Evolutionary conservation across 345 rosid genomes (phyloP).

Genomic region (Rhodamnia rubescens): DNA sequence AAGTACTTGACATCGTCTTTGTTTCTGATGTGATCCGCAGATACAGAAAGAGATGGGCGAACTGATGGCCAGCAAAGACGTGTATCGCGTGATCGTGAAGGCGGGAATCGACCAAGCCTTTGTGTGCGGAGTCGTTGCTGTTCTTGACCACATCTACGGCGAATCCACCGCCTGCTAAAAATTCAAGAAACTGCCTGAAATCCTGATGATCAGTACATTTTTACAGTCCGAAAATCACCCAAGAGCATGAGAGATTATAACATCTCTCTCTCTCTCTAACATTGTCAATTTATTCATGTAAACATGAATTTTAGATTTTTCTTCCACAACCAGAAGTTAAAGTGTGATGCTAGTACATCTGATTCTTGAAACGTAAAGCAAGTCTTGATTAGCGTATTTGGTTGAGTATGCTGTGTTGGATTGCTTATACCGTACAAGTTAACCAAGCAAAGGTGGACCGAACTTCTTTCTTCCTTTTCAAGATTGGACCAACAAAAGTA

Average conservation of each 20-base stretch:
- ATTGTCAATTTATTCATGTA: neutral
- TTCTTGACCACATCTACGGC: conserved; percentile 65
- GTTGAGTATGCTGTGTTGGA: neutral
- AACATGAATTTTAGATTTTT: neutral
- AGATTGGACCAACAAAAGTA: neutral
- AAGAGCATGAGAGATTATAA: neutral
- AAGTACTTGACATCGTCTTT: neutral
- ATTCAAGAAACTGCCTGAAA: neutral
- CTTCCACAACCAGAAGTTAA: neutral
- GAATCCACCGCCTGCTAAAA: conserved; percentile 61
- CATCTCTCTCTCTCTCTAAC: neutral
- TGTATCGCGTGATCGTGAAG: conserved; percentile 45
- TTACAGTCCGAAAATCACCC: neutral
- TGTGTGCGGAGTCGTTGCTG: conserved; percentile 55
- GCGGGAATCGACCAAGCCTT: conserved; percentile 63
- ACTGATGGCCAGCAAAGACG: conserved; percentile 43
- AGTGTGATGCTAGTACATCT: neutral
- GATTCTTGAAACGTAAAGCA: neutral
- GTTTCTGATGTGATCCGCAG: neutral
- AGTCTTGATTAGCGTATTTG: neutral
- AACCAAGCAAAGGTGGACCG: neutral
- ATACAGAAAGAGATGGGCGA: conserved; percentile 31
- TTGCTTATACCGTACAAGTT: neutral
- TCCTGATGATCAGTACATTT: neutral
- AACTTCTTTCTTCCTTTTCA: neutral